phyloP scores from a whole-genome alignment of 176 grass and related monocot genomes.

The Cenchrus purpureus region DNA sequence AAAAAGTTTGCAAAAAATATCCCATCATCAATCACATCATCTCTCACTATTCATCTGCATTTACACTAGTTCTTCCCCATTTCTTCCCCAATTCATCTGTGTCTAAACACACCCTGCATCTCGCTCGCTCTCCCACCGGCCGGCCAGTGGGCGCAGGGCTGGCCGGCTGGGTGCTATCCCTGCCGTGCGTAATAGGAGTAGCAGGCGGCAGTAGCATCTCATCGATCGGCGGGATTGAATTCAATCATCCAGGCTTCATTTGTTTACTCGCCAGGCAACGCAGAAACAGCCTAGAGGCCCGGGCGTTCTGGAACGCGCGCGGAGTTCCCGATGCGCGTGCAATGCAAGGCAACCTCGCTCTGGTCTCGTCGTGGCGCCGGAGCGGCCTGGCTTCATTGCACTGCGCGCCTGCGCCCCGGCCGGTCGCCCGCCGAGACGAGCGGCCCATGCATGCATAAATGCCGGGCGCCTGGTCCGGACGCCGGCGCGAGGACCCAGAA shows the following conservation, averaged over 20 bases:
- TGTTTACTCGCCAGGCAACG: conserved; percentile 5
- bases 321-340: conserved; percentile 38
- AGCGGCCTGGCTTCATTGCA: conserved; percentile 3
- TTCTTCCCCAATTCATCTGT: too few relatives aligned
- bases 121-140: not conserved
- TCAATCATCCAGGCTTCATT: conserved; percentile 13
- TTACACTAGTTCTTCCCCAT: too few relatives aligned
- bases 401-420: too few relatives aligned
- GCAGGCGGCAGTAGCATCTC: not conserved
- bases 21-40: too few relatives aligned
- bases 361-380: not conserved
- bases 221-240: not conserved
- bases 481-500: conserved; percentile 19
- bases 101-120: not conserved
- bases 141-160: not conserved
- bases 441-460: conserved; percentile 45
- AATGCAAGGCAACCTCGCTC: not conserved
- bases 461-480: conserved; percentile 6
- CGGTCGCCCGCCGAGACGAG: not conserved
- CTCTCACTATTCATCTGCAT: too few relatives aligned
- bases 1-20: too few relatives aligned
- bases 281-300: not conserved
- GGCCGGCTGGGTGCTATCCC: not conserved
- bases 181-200: not conserved
- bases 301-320: conserved; percentile 46